Base-by-base conservation (phyloP, 805 yeast genomes). In the Saccharomycopsis sp. region DNA sequence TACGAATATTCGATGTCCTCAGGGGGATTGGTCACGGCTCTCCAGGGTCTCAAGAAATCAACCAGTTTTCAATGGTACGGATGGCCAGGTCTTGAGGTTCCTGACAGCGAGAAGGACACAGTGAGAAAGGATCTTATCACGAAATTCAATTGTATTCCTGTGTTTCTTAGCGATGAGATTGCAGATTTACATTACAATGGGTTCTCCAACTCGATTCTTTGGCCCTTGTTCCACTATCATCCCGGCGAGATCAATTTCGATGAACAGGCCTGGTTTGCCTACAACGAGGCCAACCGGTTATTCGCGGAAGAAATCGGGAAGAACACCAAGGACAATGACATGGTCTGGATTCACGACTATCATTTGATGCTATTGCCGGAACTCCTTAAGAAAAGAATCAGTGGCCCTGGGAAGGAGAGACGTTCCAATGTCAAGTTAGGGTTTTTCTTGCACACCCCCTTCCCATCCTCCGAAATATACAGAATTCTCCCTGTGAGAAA, bases 171-270 rank as follows among this genome's bases (percentile, higher is more conserved):
- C 62, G 98, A 94, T 68, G 89, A 87, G 62, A 79, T 94, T 63
- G 97, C 98, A 0, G 98, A 94, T 68, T 78, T 94, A 64, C 98
- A 94, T 73, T 94, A 94, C 74, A 94, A 96, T 70, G 99, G 98
- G 34, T 94, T 96, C 72, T 82, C 90, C 63, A 94, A 94, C 72
- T 87, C 96, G 15, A 94, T 94, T 63, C 75, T 94, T 63, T 94
- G 99, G 99, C 99, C 99, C 1, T 74, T 96, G 62, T 94, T 94
- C 76, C 99, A 94, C 71, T 94, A 94, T 73, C 99, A 94, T 69
- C 99, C 99, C 0, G 99, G 98, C 62, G 99, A 96, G 72, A 94
- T 96, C 87, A 92, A 89, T 70, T 94, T 94, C 68, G 99, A 94
- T 72, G 99, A 94, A 70, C 84, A 83, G 62, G 97, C 97, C 1